Conservation (phyloP, 371 early-diverging fungal genomes). For the Actinomortierella ambigua region DNA sequence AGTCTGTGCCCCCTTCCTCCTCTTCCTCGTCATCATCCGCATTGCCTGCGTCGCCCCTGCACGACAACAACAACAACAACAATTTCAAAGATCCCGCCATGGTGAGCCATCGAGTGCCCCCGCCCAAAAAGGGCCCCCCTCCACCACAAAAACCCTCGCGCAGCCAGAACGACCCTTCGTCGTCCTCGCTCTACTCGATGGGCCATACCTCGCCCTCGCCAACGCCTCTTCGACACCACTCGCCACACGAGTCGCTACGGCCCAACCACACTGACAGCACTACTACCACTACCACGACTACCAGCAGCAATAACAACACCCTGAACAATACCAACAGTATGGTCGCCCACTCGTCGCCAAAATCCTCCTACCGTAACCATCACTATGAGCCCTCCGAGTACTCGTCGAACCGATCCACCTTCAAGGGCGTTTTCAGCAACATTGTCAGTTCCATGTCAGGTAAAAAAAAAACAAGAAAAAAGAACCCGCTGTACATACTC, state of each 20-base stretch:
- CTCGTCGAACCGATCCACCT: constrained; percentile 47
- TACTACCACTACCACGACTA: constrained; percentile 14
- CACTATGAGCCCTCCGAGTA: constrained; percentile 36
- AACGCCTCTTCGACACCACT: constrained; percentile 19
- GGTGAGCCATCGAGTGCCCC: constrained; percentile 9
- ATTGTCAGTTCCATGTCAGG: constrained; percentile 68
- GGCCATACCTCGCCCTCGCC: constrained; percentile 6
- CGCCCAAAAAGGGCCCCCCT: constrained; percentile 37
- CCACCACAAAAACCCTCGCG: constrained; percentile 32
- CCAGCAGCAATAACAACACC: constrained; percentile 38
- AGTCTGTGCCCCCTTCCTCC: constrained; percentile 24
- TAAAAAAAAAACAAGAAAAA: constrained; percentile 7
- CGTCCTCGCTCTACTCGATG: constrained; percentile 5
- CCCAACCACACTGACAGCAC: constrained; percentile 40
- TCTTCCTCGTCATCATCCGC: constrained; percentile 13
- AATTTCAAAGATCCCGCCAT: constrained; percentile 11
- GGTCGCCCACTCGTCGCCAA: constrained; percentile 34
- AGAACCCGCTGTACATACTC: not conserved
- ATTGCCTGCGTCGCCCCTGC: constrained; percentile 23
- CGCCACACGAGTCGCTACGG: constrained; percentile 40
- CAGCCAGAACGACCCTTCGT: constrained; percentile 22
- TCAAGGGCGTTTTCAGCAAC: constrained; percentile 73
- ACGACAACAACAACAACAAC: too few relatives aligned
- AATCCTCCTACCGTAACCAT: constrained; percentile 32
- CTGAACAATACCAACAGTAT: constrained; percentile 15